Conservation (phyloP, 768 basidiomycete genomes). For the Lyophyllum atratum region DNA sequence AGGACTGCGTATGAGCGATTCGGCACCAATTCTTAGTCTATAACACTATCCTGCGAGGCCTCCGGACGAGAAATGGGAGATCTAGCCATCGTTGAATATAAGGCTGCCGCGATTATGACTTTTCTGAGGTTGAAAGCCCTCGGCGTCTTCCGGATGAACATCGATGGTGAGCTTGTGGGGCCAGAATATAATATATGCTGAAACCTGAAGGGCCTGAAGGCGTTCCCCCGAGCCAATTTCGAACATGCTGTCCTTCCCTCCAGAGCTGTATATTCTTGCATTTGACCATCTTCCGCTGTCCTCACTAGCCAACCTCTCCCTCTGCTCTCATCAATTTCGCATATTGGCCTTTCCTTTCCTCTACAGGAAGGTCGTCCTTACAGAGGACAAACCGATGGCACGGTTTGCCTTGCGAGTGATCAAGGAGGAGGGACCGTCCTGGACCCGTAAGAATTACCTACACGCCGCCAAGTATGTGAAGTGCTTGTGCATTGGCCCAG, state of each 20-base stretch:
- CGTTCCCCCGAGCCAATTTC: too few relatives aligned
- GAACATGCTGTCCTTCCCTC: neutral
- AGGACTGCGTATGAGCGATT: slow-evolving; percentile 46
- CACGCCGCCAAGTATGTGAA: neutral
- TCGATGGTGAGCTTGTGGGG: too few relatives aligned
- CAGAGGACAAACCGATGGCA: neutral
- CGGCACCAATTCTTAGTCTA: slow-evolving; percentile 34
- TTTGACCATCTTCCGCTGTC: neutral
- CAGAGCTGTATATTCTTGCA: neutral
- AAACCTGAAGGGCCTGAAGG: too few relatives aligned
- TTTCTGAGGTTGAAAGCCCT: neutral
- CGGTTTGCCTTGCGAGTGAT: neutral
- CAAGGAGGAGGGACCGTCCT: neutral
- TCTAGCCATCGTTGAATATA: slow-evolving; percentile 3
- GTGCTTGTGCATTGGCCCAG: neutral
- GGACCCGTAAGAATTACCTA: neutral
- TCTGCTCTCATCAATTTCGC: neutral
- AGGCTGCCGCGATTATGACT: neutral
- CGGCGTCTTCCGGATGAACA: slow-evolving; percentile 5
- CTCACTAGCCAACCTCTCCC: neutral
- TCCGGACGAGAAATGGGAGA: neutral
- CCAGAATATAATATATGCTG: too few relatives aligned
- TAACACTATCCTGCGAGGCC: neutral
- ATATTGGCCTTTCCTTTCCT: neutral
- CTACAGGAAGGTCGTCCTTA: neutral